Conservation (phyloP, 495 filamentous ascomycete genomes). For the Aspergillus steynii region DNA sequence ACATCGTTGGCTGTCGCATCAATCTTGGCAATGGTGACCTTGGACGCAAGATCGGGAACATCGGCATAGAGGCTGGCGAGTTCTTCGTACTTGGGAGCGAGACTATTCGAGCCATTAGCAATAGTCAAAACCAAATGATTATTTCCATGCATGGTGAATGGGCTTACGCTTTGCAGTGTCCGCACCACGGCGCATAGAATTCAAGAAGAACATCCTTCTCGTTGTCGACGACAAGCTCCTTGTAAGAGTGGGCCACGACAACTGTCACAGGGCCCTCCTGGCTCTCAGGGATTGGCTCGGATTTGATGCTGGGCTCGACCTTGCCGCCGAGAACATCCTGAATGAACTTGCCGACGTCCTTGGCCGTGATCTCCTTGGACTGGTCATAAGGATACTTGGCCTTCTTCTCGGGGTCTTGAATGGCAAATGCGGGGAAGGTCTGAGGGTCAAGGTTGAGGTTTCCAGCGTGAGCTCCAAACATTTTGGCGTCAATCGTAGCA, state of each 20-base stretch:
- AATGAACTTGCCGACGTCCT: conserved; percentile 80
- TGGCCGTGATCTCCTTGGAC: conserved; percentile 72
- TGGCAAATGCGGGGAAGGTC: conserved; percentile 96
- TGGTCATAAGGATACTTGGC: conserved; percentile 96
- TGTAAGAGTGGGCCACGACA: conserved; percentile 92
- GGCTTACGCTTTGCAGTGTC: conserved; percentile 91
- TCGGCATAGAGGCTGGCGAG: conserved; percentile 78
- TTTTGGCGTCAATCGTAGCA: conserved; percentile 94
- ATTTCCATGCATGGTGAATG: background rate
- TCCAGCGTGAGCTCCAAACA: conserved; percentile 90
- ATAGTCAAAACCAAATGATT: background rate
- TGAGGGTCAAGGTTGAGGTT: conserved; percentile 97
- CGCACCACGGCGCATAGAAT: conserved; percentile 99
- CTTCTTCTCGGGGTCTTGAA: conserved; percentile 95
- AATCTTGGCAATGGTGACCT: conserved; percentile 96
- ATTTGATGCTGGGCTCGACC: conserved; percentile 94
- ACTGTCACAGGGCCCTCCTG: conserved; percentile 89
- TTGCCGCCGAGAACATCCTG: conserved; percentile 86
- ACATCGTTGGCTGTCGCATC: conserved; percentile 97
- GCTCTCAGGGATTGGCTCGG: conserved; percentile 92
- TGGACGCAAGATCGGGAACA: conserved; percentile 66
- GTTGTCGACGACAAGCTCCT: conserved; percentile 88
- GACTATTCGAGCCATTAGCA: conserved; percentile 36
- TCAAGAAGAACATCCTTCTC: conserved; percentile 96
- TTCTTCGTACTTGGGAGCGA: conserved; percentile 76